These are phyloP conservation scores for Tillandsia leiboldiana DNA, from an alignment of 176 grass and related monocot species.

Conservation along the genomic window DNA sequence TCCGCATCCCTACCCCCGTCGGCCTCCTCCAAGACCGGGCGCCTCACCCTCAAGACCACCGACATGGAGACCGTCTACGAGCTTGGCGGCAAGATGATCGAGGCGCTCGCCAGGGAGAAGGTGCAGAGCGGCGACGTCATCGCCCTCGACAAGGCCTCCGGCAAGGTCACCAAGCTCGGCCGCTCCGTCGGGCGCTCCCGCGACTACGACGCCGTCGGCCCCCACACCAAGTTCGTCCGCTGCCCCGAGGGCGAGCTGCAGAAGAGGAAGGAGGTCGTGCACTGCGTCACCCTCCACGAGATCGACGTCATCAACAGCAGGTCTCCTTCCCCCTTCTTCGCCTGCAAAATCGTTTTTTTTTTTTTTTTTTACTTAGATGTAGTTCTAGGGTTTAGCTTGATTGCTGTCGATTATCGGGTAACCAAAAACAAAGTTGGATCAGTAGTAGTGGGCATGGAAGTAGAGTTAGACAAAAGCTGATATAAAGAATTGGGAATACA, in stretches of 20 bases:
- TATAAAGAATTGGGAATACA: no score
- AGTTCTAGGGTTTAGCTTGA: background rate
- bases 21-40: slow-evolving; percentile 47
- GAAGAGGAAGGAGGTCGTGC: slow-evolving; percentile 96
- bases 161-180: slow-evolving; percentile 92
- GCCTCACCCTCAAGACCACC: slow-evolving; percentile 82
- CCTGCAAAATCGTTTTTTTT: background rate
- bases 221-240: slow-evolving; percentile 80
- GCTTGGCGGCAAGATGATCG: slow-evolving; percentile 95
- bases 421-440: no score
- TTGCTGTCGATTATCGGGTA: background rate
- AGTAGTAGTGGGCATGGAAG: background rate
- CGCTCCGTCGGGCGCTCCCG: slow-evolving; percentile 67
- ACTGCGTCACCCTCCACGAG: slow-evolving; percentile 89
- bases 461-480: background rate
- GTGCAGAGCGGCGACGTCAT: slow-evolving; percentile 94
- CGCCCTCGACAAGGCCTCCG: slow-evolving; percentile 64
- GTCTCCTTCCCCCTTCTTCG: slow-evolving; percentile 22
- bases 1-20: slow-evolving; percentile 6
- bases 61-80: slow-evolving; percentile 98
- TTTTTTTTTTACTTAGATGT: background rate
- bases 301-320: slow-evolving; percentile 99
- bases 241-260: slow-evolving; percentile 94
- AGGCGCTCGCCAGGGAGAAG: slow-evolving; percentile 86
- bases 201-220: slow-evolving; percentile 76